These are phyloP conservation scores for Dactylis glomerata DNA, from an alignment of 176 grass and related monocot genomes.

Conservation along the genomic window DNA sequence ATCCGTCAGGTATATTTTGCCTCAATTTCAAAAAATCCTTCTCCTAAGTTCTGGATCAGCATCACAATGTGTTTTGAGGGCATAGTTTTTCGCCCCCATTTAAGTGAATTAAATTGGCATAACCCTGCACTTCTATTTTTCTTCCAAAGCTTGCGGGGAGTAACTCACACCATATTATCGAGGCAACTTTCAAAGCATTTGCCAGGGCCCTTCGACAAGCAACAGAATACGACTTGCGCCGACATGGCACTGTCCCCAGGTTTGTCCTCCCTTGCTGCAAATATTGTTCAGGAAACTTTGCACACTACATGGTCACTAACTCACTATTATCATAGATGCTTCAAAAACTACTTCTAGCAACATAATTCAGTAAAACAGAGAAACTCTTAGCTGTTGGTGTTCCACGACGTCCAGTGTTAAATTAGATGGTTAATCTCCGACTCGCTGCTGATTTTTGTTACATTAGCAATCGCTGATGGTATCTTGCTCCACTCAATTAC, in stretches of 20 bases:
- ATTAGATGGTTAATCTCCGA: neutral
- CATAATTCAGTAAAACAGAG: neutral
- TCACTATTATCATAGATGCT: neutral
- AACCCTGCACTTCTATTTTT: neutral
- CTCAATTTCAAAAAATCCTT: neutral
- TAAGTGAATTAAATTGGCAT: neutral
- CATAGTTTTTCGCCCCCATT: neutral
- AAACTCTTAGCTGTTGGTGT: neutral
- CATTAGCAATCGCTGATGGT: neutral
- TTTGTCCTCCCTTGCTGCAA: conserved; percentile 26
- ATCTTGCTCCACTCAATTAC: neutral
- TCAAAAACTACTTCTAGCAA: neutral
- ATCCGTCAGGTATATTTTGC: conserved; percentile 70
- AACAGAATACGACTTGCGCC: conserved; percentile 76
- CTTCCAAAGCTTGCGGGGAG: conserved; percentile 76
- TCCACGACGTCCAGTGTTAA: neutral
- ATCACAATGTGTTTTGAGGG: neutral
- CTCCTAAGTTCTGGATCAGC: neutral
- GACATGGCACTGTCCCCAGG: conserved; percentile 77
- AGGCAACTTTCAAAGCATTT: conserved; percentile 94
- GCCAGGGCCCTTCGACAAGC: conserved; percentile 95
- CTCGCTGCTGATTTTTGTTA: neutral
- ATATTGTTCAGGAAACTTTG: conserved; percentile 1
- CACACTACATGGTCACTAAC: neutral
- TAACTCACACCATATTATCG: conserved; percentile 89